Evolutionary conservation across 805 yeast genomes (phyloP), one percentile per base, ranked within the genome.

Genomic region (Saturnispora quitensis): DNA sequence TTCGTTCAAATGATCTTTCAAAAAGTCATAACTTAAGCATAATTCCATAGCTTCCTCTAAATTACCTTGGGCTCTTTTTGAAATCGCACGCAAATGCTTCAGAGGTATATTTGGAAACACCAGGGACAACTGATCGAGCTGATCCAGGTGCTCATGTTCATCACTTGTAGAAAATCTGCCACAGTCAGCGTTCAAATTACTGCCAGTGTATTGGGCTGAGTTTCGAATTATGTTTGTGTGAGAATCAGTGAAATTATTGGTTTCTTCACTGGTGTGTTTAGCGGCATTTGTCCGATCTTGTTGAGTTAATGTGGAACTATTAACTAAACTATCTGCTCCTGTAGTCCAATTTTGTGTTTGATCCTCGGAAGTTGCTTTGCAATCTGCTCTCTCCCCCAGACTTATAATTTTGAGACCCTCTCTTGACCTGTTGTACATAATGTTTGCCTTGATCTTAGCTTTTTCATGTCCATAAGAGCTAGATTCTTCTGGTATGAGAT

Each of bases 41-140:
- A 60, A 56, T 35, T 70, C 73, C 2, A 60, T 51, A 1, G 72
- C 59, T 6, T 57, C 58, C 15, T 65, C 70, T 9, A 67, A 3
- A 52, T 73, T 65, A 1, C 68, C 66, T 5, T 65, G 54, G 38
- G 65, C 56, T 2, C 64, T 65, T 24, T 62, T 56, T 17, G 71
- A 63, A 3, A 64, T 63, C 1, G 59, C 54, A 3, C 63, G 55
- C 7, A 80, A 61, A 7, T 56, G 54, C 2, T 56, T 62, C 4
- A 60, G 40, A 2, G 70, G 67, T 2, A 68, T 54, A 15, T 70
- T 60, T 0, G 84, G 83, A 53, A 80, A 78, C 63, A 80, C 70
- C 13, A 70, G 73, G 5, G 64, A 63, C 17, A 62, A 42, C 24
- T 43, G 31, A 24, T 51, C 28, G 3, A 54, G 40, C 6, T 42